Conservation (phyloP, 1,284 basidiomycete species). For the Prillingera fragicola region DNA sequence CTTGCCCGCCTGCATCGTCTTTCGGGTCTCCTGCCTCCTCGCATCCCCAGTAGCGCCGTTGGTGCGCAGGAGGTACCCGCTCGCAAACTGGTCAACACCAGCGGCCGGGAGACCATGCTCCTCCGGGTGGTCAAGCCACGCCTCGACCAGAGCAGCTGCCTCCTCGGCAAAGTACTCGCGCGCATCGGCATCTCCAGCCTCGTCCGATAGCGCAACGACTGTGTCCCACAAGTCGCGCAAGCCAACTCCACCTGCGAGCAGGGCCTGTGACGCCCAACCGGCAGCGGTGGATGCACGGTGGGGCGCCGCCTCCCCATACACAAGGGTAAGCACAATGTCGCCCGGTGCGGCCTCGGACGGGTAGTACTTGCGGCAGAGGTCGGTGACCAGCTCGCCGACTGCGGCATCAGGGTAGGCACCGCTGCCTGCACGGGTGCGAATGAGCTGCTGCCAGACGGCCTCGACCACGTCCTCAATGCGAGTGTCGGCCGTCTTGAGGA, state of each 20-base stretch:
- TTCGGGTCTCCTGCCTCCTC: slow-evolving; percentile 23
- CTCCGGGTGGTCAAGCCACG: slow-evolving; percentile 19
- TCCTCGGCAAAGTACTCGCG: slow-evolving; percentile 43
- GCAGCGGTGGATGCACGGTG: slow-evolving; percentile 1
- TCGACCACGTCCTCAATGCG: slow-evolving; percentile 73
- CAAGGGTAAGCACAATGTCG: slow-evolving; percentile 39
- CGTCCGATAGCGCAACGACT: slow-evolving; percentile 29
- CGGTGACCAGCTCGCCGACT: slow-evolving; percentile 52
- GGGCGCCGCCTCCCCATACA: slow-evolving; percentile 25
- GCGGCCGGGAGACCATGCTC: slow-evolving; percentile 19
- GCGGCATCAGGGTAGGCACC: slow-evolving; percentile 11
- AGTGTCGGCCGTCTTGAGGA: slow-evolving; percentile 89
- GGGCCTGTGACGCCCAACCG: slow-evolving; percentile 30
- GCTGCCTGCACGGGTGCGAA: slow-evolving; percentile 60
- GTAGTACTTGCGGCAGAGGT: slow-evolving; percentile 76
- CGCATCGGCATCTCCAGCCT: slow-evolving; percentile 29
- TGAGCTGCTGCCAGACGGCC: slow-evolving; percentile 82
- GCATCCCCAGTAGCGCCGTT: slow-evolving; percentile 19
- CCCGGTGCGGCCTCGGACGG: slow-evolving; percentile 64
- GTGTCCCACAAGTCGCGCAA: slow-evolving; percentile 39
- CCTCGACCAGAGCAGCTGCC: slow-evolving; percentile 26
- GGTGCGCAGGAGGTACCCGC: slow-evolving; percentile 31
- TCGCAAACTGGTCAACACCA: slow-evolving; percentile 37
- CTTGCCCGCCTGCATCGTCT: slow-evolving; percentile 33
- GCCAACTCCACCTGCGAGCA: slow-evolving; percentile 36